phyloP scores from a whole-genome alignment of 164 flowering plant genomes.

The Tetrastigma voinierianum region DNA sequence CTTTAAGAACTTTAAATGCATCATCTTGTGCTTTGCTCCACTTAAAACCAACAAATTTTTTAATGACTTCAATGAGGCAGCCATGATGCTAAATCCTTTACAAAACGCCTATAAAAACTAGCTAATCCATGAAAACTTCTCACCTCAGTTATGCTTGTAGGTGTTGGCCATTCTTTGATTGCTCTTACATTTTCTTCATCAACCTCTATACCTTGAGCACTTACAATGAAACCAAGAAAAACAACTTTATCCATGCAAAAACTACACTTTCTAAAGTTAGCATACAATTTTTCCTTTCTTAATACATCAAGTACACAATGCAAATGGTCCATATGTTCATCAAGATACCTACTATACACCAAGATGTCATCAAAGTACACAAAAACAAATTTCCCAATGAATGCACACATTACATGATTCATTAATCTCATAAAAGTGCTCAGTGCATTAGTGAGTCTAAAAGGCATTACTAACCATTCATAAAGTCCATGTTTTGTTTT shows the following conservation, averaged over 20 bases:
- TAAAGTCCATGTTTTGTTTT: neutral
- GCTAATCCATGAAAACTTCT: slow-evolving; percentile 1
- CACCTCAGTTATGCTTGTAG: neutral
- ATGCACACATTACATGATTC: neutral
- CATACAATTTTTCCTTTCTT: slow-evolving; percentile 3
- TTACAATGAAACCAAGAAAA: slow-evolving; percentile 2
- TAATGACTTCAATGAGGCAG: neutral
- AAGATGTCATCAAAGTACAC: neutral
- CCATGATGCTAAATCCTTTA: neutral
- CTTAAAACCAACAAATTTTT: neutral
- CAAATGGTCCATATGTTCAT: neutral
- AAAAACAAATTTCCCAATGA: neutral
- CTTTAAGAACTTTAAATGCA: neutral
- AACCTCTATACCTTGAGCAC: neutral
- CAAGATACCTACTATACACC: neutral
- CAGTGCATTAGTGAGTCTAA: neutral
- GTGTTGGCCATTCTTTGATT: slow-evolving; percentile 1
- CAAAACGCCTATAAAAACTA: neutral
- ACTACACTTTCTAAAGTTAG: neutral
- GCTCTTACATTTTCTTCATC: slow-evolving; percentile 1
- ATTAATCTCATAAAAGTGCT: slow-evolving; percentile 3
- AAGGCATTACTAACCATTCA: too few species aligned
- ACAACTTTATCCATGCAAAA: slow-evolving; percentile 6
- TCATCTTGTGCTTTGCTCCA: neutral
- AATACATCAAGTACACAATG: neutral